These are phyloP conservation scores for Cornus kousa DNA, from an alignment of 148 eudicot genomes.

Conservation along the genomic window DNA sequence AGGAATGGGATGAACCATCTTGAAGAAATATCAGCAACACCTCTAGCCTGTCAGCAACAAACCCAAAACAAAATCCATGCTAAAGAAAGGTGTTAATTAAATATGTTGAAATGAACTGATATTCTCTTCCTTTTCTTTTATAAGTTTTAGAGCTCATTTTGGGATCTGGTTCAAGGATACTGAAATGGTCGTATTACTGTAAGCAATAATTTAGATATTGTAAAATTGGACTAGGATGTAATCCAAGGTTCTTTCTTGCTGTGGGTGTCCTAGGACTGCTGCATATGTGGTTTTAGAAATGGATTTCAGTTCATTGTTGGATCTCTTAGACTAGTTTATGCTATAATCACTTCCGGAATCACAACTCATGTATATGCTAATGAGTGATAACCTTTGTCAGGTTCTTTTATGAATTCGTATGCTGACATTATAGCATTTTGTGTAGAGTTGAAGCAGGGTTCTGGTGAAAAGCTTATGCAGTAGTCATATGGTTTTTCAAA, in stretches of 20 bases:
- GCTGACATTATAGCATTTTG: not conserved
- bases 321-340: not conserved
- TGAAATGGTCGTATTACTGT: not conserved
- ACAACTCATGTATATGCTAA: not conserved
- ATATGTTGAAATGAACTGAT: not conserved
- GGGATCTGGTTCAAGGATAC: not conserved
- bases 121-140: not conserved
- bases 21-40: too few species aligned
- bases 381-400: not conserved
- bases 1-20: too few species aligned
- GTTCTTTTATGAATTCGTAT: not conserved
- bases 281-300: not conserved
- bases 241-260: not conserved
- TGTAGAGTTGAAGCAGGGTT: not conserved
- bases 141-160: not conserved
- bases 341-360: not conserved
- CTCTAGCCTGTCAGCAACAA: too few species aligned
- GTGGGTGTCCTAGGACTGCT: not conserved
- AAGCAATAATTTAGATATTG: not conserved
- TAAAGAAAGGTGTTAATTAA: not conserved
- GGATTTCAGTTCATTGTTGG: not conserved
- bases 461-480: not conserved
- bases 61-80: not conserved
- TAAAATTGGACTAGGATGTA: not conserved
- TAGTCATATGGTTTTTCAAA: not conserved